These are phyloP conservation scores for Thraustotheca clavata DNA, from an alignment of 352 stramenopile genomes.

Conservation along the genomic window DNA sequence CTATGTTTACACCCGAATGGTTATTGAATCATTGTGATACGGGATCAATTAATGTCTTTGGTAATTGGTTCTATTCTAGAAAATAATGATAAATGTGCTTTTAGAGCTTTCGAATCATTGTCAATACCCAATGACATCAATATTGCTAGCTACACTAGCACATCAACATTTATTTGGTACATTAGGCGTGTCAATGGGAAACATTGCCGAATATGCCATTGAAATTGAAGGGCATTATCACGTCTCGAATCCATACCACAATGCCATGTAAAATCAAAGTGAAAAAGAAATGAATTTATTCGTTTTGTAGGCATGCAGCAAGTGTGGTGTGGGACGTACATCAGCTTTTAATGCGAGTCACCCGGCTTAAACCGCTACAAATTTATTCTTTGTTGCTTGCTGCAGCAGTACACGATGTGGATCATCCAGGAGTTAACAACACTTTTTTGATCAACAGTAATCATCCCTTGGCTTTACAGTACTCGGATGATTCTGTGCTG, in stretches of 20 bases:
- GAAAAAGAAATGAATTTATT: background rate
- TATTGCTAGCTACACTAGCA: slow-evolving; percentile 57
- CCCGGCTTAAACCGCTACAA: slow-evolving; percentile 30
- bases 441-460: slow-evolving; percentile 79
- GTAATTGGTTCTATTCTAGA: background rate
- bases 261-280: slow-evolving; percentile 60
- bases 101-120: slow-evolving; percentile 24
- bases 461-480: slow-evolving; percentile 83
- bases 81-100: slow-evolving; percentile 4
- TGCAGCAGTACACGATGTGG: slow-evolving; percentile 88
- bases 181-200: slow-evolving; percentile 45
- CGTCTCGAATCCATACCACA: slow-evolving; percentile 71
- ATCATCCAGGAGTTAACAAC: slow-evolving; percentile 90
- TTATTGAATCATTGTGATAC: slow-evolving; percentile 28
- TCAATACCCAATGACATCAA: slow-evolving; percentile 44
- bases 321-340: slow-evolving; percentile 70
- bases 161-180: slow-evolving; percentile 50
- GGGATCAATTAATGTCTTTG: slow-evolving; percentile 43
- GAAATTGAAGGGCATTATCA: slow-evolving; percentile 65
- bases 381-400: slow-evolving; percentile 79
- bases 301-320: slow-evolving; percentile 41
- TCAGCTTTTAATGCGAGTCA: slow-evolving; percentile 41
- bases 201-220: slow-evolving; percentile 39
- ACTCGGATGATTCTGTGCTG: slow-evolving; percentile 92
- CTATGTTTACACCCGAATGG: slow-evolving; percentile 33